Percentiles rank a stretch among this genome's conserved stretches.
These are phyloP conservation scores for Backusella psychrophila DNA, from an alignment of 192 early-diverging fungal genomes.

Conservation along the genomic window DNA sequence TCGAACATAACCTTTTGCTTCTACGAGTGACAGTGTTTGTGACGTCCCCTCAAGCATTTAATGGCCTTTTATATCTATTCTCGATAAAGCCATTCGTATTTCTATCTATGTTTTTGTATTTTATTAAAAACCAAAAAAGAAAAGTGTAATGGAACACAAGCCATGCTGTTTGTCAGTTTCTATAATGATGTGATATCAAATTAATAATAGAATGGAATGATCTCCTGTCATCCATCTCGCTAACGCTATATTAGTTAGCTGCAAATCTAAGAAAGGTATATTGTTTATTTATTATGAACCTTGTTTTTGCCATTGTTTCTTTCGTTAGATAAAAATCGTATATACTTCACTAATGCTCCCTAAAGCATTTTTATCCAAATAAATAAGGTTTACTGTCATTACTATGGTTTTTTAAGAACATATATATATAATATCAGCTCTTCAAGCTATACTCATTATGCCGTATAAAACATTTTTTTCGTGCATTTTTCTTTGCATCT, in stretches of 20 bases:
- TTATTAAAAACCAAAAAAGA: background rate
- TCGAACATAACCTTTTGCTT: background rate
- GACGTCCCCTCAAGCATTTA: background rate
- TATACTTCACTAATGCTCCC: background rate
- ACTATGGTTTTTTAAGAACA: background rate
- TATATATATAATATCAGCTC: background rate
- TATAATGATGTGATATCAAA: background rate
- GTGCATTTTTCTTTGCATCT: constrained; percentile 1
- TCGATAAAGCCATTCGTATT: background rate
- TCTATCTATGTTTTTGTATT: background rate
- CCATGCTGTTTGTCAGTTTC: background rate
- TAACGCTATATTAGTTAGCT: background rate
- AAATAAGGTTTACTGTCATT: background rate
- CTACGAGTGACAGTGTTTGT: constrained; percentile 2
- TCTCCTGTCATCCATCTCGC: background rate
- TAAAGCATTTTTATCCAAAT: background rate
- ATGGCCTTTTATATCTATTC: background rate
- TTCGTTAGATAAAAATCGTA: background rate
- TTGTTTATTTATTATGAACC: background rate
- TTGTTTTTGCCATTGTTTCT: constrained; percentile 1
- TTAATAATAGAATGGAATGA: constrained; percentile 1
- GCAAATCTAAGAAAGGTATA: background rate
- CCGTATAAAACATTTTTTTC: background rate
- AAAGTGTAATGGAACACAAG: background rate
- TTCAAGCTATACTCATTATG: background rate